Conservation (phyloP, 148 eudicot species). For the Persicaria maculosa region DNA sequence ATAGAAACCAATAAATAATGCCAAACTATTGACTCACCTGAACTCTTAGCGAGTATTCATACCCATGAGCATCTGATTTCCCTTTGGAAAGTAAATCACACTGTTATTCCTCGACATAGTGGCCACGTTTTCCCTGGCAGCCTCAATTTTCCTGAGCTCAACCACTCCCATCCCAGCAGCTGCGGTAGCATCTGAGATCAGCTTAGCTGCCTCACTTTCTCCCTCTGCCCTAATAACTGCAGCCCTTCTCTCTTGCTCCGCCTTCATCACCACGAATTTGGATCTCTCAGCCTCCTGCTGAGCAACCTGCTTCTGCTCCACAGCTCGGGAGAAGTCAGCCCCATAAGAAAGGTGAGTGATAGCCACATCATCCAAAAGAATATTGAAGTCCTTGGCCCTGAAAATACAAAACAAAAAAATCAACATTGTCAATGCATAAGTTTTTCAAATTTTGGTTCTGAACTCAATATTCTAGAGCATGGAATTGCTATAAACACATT, state of each 20-base stretch:
- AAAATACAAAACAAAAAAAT: background rate
- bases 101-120: constrained; percentile 59
- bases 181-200: constrained; percentile 89
- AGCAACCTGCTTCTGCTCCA: constrained; percentile 98
- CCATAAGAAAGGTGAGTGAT: constrained; percentile 86
- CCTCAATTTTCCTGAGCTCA: constrained; percentile 96
- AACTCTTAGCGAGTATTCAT: constrained; percentile 44
- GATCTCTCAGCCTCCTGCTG: constrained; percentile 99
- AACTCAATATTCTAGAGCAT: background rate
- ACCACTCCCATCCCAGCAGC: constrained; percentile 85
- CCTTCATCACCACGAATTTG: constrained; percentile 78
- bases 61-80: constrained; percentile 58
- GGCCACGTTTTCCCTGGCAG: constrained; percentile 73
- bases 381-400: constrained; percentile 85
- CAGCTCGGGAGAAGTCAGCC: constrained; percentile 88
- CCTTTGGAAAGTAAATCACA: constrained; percentile 57
- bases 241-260: constrained; percentile 94
- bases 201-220: constrained; percentile 89
- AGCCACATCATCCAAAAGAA: constrained; percentile 78
- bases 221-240: constrained; percentile 97
- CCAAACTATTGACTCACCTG: constrained; percentile 17
- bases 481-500: background rate
- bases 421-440: background rate
- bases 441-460: background rate
- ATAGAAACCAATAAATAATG: background rate